phyloP scores from a whole-genome alignment of 106 monocot species.

The Dendrobium chrysotoxum region DNA sequence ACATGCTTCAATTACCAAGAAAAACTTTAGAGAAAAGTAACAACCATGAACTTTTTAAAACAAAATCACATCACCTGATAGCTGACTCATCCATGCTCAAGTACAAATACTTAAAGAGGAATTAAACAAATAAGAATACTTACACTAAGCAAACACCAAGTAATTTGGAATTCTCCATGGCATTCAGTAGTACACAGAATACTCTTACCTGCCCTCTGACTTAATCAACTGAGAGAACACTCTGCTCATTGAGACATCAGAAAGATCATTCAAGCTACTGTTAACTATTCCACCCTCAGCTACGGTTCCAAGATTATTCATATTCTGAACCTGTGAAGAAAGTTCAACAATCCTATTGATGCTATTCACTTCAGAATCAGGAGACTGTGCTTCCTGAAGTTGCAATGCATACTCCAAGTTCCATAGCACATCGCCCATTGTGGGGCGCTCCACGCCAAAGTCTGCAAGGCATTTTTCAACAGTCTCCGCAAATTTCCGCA shows the following conservation, averaged over 20 bases:
- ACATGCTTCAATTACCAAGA: not conserved
- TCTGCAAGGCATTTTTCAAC: constrained; percentile 71
- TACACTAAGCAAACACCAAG: constrained; percentile 1
- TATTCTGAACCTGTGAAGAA: constrained; percentile 24
- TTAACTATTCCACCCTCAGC: not conserved
- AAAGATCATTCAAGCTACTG: constrained; percentile 22
- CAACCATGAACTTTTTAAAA: not conserved
- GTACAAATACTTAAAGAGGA: not conserved
- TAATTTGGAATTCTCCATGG: not conserved
- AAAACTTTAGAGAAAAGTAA: not conserved
- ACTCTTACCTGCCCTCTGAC: constrained; percentile 56
- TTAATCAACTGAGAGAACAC: constrained; percentile 85
- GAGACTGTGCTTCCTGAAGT: constrained; percentile 42
- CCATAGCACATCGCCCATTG: constrained; percentile 75
- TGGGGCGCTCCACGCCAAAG: constrained; percentile 52
- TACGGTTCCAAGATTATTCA: not conserved
- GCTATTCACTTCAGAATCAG: constrained; percentile 31
- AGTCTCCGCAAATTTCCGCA: constrained; percentile 57
- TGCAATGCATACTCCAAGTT: constrained; percentile 60
- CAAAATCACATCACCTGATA: not conserved
- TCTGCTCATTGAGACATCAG: constrained; percentile 64
- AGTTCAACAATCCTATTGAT: constrained; percentile 35
- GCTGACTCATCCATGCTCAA: not conserved
- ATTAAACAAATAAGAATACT: constrained; percentile 2
- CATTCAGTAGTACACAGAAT: constrained; percentile 1